Conservation (phyloP, 768 basidiomycete genomes). For the Pleurotus salmoneostramineus region DNA sequence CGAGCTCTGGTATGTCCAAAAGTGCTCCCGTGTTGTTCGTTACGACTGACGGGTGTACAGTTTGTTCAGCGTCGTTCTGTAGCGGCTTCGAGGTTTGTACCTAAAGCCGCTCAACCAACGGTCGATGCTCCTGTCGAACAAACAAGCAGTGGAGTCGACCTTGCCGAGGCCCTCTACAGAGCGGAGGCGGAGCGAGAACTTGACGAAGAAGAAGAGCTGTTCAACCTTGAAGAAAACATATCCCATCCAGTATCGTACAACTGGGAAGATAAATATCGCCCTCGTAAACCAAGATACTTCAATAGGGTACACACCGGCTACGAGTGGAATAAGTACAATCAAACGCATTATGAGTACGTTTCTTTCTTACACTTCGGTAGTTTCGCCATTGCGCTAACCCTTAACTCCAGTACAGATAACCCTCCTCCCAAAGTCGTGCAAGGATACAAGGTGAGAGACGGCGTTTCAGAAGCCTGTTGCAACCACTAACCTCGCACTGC, state of each 20-base stretch:
- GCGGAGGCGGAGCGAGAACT: slow-evolving; percentile 90
- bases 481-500: no score
- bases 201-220: slow-evolving; percentile 94
- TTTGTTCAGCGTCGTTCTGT: slow-evolving; percentile 77
- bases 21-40: slow-evolving; percentile 10
- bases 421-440: slow-evolving; percentile 99
- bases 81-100: slow-evolving; percentile 83
- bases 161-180: slow-evolving; percentile 87
- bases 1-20: slow-evolving; percentile 54
- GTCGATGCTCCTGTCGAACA: slow-evolving; percentile 56
- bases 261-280: slow-evolving; percentile 99
- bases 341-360: slow-evolving; percentile 97
- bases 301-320: slow-evolving; percentile 99
- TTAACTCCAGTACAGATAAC: slow-evolving; percentile 76
- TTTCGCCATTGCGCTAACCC: slow-evolving; percentile 14
- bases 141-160: slow-evolving; percentile 59
- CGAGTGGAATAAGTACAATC: slow-evolving; percentile 99
- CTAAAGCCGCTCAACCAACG: slow-evolving; percentile 63
- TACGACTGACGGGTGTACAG: slow-evolving; percentile 30
- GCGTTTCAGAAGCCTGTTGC: no score
- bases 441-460: slow-evolving; percentile 76
- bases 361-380: neutral
- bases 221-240: slow-evolving; percentile 91
- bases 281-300: slow-evolving; percentile 96
- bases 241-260: slow-evolving; percentile 82